Base-by-base conservation (phyloP, 495 filamentous ascomycete species). In the Trichocladium uniseriatum region DNA sequence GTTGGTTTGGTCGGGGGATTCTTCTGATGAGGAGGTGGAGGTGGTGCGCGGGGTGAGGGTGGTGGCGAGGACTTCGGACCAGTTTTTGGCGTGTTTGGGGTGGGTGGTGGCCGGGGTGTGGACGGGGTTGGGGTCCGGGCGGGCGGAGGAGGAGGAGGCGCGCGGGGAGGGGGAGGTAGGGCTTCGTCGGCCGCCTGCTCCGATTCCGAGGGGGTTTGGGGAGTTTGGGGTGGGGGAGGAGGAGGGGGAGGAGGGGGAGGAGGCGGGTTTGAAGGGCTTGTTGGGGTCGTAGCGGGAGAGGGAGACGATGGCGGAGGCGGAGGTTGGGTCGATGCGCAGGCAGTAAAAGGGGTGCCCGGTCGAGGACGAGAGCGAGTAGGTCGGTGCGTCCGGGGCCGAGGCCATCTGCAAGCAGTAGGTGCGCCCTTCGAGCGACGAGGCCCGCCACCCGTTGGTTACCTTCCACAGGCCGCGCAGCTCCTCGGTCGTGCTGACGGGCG, bases 11-110 rank as follows among this genome's bases (percentile, higher is more conserved):
- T 2, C 18, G 31, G 24, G 14, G 78, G 80, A 11, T 73, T 75
- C 7, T 80, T 69, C 4, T 76, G 74, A 5, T 79, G 76, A 4
- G 11, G 63, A n/a, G n/a, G n/a, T n/a, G n/a, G n/a, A n/a, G 61
- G 2, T 70, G 24, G 24, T 3, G 24, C 8, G 24, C 69, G 28
- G 78, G 75, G 55, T 84, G 9, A 88, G 68, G 0, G 70, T 76
- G 5, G 84, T 76, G 47, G 61, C 68, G 53, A 86, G 71, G 2
- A 84, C 79, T 44, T 76, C 72, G 22, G 70, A 68, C 64, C 73
- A 75, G 50, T 71, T 44, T 48, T 54, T 51, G 43, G 53, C 31
- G 38, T 48, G 28, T 18, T 56, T 60, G 34, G 38, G 7, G 16
- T 34, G 10, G 3, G 49, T 51, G 49, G 39, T 53, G 24, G 55